Percentiles rank a stretch among this genome's conserved stretches.
These are phyloP conservation scores for Starmerella kuoi DNA, from an alignment of 805 yeast genomes.

Conservation along the genomic window DNA sequence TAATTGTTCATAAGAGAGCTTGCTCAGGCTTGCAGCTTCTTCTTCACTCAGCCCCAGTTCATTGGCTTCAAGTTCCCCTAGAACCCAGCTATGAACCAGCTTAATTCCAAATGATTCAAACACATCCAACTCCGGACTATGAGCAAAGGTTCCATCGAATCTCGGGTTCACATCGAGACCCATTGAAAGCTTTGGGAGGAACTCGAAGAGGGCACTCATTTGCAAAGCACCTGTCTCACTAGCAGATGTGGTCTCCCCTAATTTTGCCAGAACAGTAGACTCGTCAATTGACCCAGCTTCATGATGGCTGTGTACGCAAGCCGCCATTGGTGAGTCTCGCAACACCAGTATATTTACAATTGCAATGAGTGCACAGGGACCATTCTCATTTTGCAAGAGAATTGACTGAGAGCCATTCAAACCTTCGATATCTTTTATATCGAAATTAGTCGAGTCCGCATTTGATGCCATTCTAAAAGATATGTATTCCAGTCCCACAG, in stretches of 20 bases:
- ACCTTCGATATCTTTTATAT: conserved; percentile 1
- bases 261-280: conserved; percentile 1
- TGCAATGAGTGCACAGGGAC: conserved; percentile 82
- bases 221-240: conserved; percentile 27
- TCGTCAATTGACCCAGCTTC: not conserved
- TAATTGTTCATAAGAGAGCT: conserved; percentile 35
- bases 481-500: no score
- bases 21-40: conserved; percentile 9
- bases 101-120: conserved; percentile 49
- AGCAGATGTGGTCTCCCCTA: conserved; percentile 16
- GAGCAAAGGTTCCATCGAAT: conserved; percentile 48
- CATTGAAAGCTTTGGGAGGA: conserved; percentile 51
- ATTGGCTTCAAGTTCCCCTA: conserved; percentile 24
- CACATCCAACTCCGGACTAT: conserved; percentile 41
- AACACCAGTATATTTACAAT: conserved; percentile 57
- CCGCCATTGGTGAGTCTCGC: conserved; percentile 28
- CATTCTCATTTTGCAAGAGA: conserved; percentile 65
- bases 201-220: conserved; percentile 32
- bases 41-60: conserved; percentile 30
- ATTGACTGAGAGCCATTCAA: conserved; percentile 28
- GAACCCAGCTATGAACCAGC: conserved; percentile 75
- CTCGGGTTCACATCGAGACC: conserved; percentile 66
- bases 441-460: not conserved
- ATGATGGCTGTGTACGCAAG: not conserved
- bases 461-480: no score